Percentiles rank a stretch among this genome's conserved stretches.
phyloP scores from a whole-genome alignment of 257 asterid species.

The Euphrasia confusa region DNA sequence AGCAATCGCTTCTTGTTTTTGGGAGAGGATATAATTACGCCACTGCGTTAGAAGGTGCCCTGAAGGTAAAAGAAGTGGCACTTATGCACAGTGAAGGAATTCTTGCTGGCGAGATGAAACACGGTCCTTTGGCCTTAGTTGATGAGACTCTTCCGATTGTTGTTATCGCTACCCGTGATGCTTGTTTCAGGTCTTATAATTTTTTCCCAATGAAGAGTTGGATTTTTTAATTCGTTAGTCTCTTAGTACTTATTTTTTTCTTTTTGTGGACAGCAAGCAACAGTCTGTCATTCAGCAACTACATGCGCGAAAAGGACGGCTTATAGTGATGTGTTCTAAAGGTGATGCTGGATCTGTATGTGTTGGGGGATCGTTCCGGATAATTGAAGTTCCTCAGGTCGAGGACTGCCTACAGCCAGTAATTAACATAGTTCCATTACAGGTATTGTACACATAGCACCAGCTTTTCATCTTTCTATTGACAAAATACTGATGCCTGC shows the following conservation, averaged over 20 bases:
- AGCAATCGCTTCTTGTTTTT: constrained; percentile 93
- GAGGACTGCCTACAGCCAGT: constrained; percentile 98
- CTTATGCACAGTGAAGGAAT: constrained; percentile 99
- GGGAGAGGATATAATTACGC: constrained; percentile 97
- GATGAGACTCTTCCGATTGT: constrained; percentile 90
- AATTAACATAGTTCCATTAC: constrained; percentile 83
- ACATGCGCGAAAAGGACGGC: constrained; percentile 95
- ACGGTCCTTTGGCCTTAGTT: constrained; percentile 97
- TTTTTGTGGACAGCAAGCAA: constrained; percentile 63
- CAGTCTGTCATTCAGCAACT: constrained; percentile 98
- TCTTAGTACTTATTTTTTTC: constrained; percentile 14
- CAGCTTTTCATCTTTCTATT: background rate
- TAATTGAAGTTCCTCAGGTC: constrained; percentile 82
- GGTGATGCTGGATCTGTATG: constrained; percentile 81
- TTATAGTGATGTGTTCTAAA: constrained; percentile 82
- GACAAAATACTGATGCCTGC: too few relatives aligned
- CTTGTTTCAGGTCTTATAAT: constrained; percentile 75
- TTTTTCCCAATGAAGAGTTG: background rate
- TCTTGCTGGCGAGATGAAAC: constrained; percentile 99
- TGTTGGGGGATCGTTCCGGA: constrained; percentile 78
- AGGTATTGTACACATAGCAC: constrained; percentile 42
- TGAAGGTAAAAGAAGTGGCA: constrained; percentile 97
- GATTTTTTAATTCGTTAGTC: background rate
- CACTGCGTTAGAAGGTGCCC: constrained; percentile 92
- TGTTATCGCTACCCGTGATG: constrained; percentile 90